Evolutionary conservation across 495 filamentous ascomycete species (phyloP).

Genomic region (Rostrohypoxylon terebratum): DNA sequence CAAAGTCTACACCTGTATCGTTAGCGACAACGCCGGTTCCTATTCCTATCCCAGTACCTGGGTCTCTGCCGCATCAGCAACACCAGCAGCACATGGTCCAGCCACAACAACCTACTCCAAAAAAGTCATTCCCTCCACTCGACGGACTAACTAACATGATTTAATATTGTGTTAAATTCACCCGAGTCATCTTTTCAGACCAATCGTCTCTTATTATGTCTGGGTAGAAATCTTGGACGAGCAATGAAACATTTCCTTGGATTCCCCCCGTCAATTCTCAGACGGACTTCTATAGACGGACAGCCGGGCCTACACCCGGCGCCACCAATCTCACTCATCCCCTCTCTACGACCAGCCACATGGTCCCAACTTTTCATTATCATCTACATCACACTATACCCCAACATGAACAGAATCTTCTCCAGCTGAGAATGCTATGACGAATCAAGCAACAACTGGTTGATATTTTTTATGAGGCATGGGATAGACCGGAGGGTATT

Average conservation of each 20-base stretch:
- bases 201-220: constrained; percentile 26
- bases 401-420: constrained; percentile 32
- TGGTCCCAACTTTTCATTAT: constrained; percentile 35
- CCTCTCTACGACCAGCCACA: constrained; percentile 19
- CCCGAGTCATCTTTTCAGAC: neutral
- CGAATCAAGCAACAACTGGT: constrained; percentile 34
- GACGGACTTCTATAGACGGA: constrained; percentile 35
- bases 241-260: constrained; percentile 37
- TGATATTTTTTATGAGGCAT: constrained; percentile 37
- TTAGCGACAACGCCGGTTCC: constrained; percentile 53
- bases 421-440: constrained; percentile 36
- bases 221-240: constrained; percentile 29
- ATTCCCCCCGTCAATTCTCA: constrained; percentile 10
- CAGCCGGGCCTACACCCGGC: constrained; percentile 13
- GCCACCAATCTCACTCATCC: constrained; percentile 10
- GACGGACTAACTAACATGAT: constrained; percentile 60
- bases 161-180: constrained; percentile 41
- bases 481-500: constrained; percentile 41
- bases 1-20: constrained; percentile 54
- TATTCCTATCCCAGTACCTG: constrained; percentile 44
- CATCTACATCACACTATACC: constrained; percentile 30
- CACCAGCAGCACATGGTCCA: constrained; percentile 36
- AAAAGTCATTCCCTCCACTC: constrained; percentile 46
- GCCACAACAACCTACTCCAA: constrained; percentile 49
- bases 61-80: constrained; percentile 25